Base-by-base conservation (phyloP, 2,329 filamentous ascomycete species). In the Cercospora zeae-maydis region DNA sequence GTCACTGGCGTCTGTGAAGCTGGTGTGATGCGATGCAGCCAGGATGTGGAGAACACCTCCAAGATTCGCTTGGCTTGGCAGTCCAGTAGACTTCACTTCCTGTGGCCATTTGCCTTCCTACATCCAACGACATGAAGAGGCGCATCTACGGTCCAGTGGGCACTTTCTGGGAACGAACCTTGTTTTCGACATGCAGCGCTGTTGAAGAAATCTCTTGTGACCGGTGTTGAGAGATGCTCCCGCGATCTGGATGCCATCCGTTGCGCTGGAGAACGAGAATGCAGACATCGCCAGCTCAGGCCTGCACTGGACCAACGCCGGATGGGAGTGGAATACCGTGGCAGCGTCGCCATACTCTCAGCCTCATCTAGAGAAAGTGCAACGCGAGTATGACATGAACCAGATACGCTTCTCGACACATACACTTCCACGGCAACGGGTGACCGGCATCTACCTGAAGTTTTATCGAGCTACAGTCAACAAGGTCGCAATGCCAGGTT, bases 1-100 rank as follows among this genome's bases (percentile, higher is more conserved):
- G 63, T 65, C 63, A 65, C 63, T 52, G 39, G 62, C 53, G 47
- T 31, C 37, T 24, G 49, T 34, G 56, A 62, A 65, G 59, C 62
- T 65, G 62, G 62, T 58, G 56, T 59, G 59, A 34, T 34, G 56
- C 54, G 59, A 34, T 42, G 37, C 54, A 56, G 42, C 62, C 49
- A 62, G 59, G 59, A 59, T 62, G 30, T 55, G 59, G 24, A 33
- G 33, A 21, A 31, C 49, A 19, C 27, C 31, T 31, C 33, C 21
- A 42, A 34, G 52, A 33, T 55, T 55, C 57, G 33, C 49, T 42
- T 27, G 30, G 36, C 56, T 59, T 63, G 61, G 61, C 61, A 30
- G 27, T 53, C 21, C 21, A 19, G 39, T 30, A 11, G 55, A 63
- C 61, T 49, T 59, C 55, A 61, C 56, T 14, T 57, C 24, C 19